phyloP scores from a whole-genome alignment of 1,139 yeast genomes.

The Zygoascus sp. region DNA sequence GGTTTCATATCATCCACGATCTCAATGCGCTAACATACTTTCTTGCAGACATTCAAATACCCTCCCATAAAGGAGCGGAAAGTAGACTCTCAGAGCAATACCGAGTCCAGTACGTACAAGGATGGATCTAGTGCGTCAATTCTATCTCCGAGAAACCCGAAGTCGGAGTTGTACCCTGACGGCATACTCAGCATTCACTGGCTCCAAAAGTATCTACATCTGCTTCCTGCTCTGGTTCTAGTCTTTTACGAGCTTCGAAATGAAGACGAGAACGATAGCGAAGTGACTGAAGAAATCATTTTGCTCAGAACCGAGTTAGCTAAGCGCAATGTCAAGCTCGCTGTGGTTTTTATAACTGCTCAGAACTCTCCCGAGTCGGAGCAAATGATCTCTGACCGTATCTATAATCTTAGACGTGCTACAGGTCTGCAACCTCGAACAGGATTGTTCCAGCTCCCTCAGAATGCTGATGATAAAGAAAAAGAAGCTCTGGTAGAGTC shows the following conservation, averaged over 20 bases:
- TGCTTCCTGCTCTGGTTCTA: conserved; percentile 43
- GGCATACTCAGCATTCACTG: conserved; percentile 43
- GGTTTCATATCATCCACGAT: too few relatives aligned
- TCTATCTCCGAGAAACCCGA: conserved; percentile 42
- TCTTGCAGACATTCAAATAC: conserved; percentile 1
- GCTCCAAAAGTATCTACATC: conserved; percentile 46
- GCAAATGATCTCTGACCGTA: conserved; percentile 35
- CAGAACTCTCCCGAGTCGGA: conserved; percentile 30
- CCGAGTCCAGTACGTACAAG: conserved; percentile 29
- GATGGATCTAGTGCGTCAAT: conserved; percentile 32
- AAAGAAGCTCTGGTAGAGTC: conserved; percentile 39
- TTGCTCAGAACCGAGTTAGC: conserved; percentile 34
- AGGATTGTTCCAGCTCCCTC: conserved; percentile 42
- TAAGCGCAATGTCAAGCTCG: conserved; percentile 33
- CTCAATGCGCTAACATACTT: background rate
- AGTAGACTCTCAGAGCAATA: conserved; percentile 3
- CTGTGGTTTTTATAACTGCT: conserved; percentile 34
- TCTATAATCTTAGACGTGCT: conserved; percentile 38
- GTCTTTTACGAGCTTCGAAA: conserved; percentile 39
- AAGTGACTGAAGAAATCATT: conserved; percentile 38
- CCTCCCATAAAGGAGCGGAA: conserved; percentile 8
- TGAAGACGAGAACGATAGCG: conserved; percentile 36
- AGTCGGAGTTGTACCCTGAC: conserved; percentile 40
- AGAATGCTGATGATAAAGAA: conserved; percentile 39
- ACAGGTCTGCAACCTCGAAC: conserved; percentile 43